Evolutionary conservation across 2,329 filamentous ascomycete genomes (phyloP), one percentile per base, ranked within the genome.

Genomic region (Waltergamsia citrina): DNA sequence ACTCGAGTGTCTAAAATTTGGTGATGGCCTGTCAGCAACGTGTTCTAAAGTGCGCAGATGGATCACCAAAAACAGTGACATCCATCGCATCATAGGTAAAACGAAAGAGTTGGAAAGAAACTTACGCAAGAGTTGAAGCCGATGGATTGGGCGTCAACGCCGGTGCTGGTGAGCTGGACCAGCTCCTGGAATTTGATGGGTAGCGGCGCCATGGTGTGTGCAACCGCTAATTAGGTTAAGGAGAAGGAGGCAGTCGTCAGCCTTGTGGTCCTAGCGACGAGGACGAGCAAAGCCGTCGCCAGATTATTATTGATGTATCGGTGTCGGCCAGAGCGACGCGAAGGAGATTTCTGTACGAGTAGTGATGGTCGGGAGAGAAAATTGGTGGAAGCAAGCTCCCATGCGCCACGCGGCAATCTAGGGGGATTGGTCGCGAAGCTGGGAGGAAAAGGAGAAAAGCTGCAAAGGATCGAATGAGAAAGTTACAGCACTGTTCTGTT

Each of bases 1-100:
- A 98, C 73, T 98, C 92, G 67, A 98, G 76, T 60, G 92, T 98
- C 88, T 95, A 47, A n/a, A n/a, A n/a, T n/a, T n/a, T n/a, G n/a
- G n/a, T n/a, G n/a, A n/a, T n/a, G n/a, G n/a, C n/a, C n/a, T n/a
- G n/a, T n/a, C n/a, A n/a, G n/a, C n/a, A n/a, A n/a, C n/a, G n/a
- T n/a, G n/a, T n/a, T n/a, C n/a, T n/a, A n/a, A n/a, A n/a, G n/a
- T n/a, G n/a, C n/a, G n/a, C n/a, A n/a, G n/a, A n/a, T n/a, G n/a
- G n/a, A n/a, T n/a, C n/a, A n/a, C n/a, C n/a, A n/a, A n/a, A n/a
- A n/a, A n/a, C n/a, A n/a, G n/a, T n/a, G n/a, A n/a, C n/a, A n/a
- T n/a, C n/a, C n/a, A n/a, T n/a, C n/a, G n/a, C n/a, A n/a, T n/a
- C n/a, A n/a, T n/a, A n/a, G n/a, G n/a, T n/a, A n/a, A n/a, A n/a